Base-by-base conservation (phyloP, 1,139 yeast genomes). In the Trichomonascaceae sp. region DNA sequence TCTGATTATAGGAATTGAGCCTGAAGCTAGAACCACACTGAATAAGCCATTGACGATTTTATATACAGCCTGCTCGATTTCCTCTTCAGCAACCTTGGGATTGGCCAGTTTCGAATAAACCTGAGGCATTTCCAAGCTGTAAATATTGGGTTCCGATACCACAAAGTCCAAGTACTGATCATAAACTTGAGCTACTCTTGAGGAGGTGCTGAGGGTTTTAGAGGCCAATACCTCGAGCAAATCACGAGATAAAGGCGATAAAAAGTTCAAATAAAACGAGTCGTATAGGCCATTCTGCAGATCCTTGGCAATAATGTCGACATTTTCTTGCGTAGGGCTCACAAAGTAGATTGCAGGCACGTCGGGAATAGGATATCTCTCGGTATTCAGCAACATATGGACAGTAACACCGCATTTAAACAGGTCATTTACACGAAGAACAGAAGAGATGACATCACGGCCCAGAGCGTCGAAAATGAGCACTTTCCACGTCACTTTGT, bases 261-360 rank as follows among this genome's bases (percentile, higher is more conserved):
- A 86, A 72, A 95, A 93, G 67, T 95, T 93, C 68, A 95, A 78
- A 65, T 88, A 89, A 64, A 80, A 85, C 46, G 82, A 80, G 47
- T 89, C 88, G 68, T 95, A 93, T 60, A 83, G 82, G 58, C 88
- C 95, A 49, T 74, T 74, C 43, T 79, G 78, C 56, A 95, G 72
- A 66, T 95, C 99, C 50, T 81, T 79, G 18, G 89, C 79, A 41
- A 93, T 85, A 24, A 72, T 66, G 47, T 80, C 72, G 49, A 93
- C 75, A 66, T 93, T 95, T 52, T 82, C 91, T 41, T 78, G 74
- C 0, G 95, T 87, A 3, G 99, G 99, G 57, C 87, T 87, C 47
- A 93, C 84, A 63, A 95, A 91, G 71, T 95, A 93, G 49, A 95
- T 82, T 2, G 84, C 99, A 0, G 98, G 96, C 8, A 91, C 98